These are phyloP conservation scores for Parachaetomium inaequale DNA, from an alignment of 495 filamentous ascomycete species.

Conservation along the genomic window DNA sequence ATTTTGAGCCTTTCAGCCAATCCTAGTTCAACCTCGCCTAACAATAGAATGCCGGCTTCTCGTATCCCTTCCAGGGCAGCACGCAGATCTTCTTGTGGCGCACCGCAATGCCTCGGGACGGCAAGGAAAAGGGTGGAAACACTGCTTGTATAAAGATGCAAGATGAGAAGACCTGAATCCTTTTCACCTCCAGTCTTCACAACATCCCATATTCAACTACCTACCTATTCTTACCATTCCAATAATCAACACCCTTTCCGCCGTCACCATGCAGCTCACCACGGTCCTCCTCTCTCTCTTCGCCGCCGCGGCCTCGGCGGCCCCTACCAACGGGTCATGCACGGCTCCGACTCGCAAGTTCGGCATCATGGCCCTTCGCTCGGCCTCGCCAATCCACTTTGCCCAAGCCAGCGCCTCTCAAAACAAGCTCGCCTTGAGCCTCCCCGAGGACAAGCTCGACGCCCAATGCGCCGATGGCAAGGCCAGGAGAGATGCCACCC, in stretches of 20 bases:
- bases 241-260: not conserved
- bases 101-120: not conserved
- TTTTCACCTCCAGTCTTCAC: not conserved
- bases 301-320: slow-evolving; percentile 41
- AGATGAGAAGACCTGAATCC: not conserved
- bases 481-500: slow-evolving; percentile 42
- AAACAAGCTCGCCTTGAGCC: slow-evolving; percentile 44
- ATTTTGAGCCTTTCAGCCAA: not conserved
- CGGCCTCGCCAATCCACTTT: slow-evolving; percentile 46
- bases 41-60: not conserved
- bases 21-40: not conserved
- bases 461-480: slow-evolving; percentile 44
- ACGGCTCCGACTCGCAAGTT: slow-evolving; percentile 30
- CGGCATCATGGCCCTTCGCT: slow-evolving; percentile 47
- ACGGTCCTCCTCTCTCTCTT: slow-evolving; percentile 34
- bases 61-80: not conserved
- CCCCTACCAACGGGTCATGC: slow-evolving; percentile 16
- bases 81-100: not conserved
- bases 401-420: slow-evolving; percentile 39
- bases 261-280: slow-evolving; percentile 20
- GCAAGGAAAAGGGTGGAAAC: not conserved
- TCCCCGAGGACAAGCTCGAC: slow-evolving; percentile 32
- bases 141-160: not conserved
- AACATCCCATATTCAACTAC: not conserved
- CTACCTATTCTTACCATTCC: not conserved